phyloP scores from a whole-genome alignment of 345 rosid genomes.

The Eucalyptus cloeziana region DNA sequence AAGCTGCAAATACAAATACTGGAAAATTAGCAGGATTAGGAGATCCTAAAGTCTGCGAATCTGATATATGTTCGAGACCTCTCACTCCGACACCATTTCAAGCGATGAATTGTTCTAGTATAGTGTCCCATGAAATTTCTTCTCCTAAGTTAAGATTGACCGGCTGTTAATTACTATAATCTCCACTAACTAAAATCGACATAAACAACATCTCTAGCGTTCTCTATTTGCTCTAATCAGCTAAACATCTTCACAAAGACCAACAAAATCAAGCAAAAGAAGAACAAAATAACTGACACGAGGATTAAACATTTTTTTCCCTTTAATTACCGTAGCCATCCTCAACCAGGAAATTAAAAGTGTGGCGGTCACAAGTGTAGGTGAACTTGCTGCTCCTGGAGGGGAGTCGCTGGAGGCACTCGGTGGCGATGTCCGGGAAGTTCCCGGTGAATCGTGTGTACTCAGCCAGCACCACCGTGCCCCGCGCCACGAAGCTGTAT shows the following conservation, averaged over 20 bases:
- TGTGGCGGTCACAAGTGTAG: not conserved
- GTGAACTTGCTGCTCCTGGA: not conserved
- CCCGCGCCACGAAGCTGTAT: conserved; percentile 2
- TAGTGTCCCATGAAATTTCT: not conserved
- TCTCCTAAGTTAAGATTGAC: not conserved
- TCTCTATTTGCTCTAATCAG: not conserved
- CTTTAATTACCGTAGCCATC: not conserved
- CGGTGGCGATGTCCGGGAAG: not conserved
- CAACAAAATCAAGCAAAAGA: not conserved
- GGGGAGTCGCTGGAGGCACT: conserved; percentile 1
- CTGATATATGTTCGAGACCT: not conserved
- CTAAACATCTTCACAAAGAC: not conserved
- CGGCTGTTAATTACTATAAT: not conserved
- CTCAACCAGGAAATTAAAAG: not conserved
- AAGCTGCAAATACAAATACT: not conserved
- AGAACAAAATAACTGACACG: not conserved
- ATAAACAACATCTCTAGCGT: not conserved
- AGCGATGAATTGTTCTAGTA: not conserved
- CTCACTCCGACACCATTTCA: not conserved
- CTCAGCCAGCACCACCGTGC: not conserved
- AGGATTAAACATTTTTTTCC: not conserved
- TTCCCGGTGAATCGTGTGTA: not conserved
- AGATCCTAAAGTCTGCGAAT: not conserved
- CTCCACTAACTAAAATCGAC: not conserved
- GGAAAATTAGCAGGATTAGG: not conserved